Evolutionary conservation across 1,284 basidiomycete species (phyloP).

Genomic region (Leccinum huronense): DNA sequence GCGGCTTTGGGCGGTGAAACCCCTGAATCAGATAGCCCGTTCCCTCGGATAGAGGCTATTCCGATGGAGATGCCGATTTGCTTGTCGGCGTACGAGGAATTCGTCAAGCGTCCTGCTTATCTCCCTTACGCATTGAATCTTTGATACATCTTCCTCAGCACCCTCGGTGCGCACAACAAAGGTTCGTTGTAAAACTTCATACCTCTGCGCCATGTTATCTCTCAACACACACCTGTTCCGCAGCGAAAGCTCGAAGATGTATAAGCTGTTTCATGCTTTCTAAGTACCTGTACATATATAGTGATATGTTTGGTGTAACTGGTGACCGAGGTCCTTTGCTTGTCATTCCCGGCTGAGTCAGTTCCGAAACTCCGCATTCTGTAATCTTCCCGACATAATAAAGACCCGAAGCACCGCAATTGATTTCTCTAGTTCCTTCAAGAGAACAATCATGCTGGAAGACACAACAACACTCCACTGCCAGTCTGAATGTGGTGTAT

Average conservation of each 20-base stretch:
- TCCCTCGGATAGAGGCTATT: too few relatives aligned
- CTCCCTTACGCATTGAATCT: too few relatives aligned
- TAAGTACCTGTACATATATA: too few relatives aligned
- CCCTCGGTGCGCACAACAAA: slow-evolving; percentile 35
- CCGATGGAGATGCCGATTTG: too few relatives aligned
- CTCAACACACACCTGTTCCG: slow-evolving; percentile 7
- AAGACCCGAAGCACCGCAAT: background rate
- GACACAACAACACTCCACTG: background rate
- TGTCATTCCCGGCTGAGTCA: background rate
- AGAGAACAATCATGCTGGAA: background rate
- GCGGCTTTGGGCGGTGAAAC: too few relatives aligned
- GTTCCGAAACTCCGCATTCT: background rate
- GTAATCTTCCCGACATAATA: background rate
- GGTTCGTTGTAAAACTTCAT: slow-evolving; percentile 18
- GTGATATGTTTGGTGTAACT: background rate
- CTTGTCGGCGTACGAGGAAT: too few relatives aligned
- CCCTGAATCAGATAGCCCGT: too few relatives aligned
- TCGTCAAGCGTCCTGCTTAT: too few relatives aligned
- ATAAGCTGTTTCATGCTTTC: too few relatives aligned
- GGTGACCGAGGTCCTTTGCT: background rate
- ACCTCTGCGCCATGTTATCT: background rate
- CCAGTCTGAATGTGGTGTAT: background rate
- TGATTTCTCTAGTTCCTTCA: background rate
- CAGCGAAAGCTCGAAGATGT: slow-evolving; percentile 74
- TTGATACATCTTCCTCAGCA: slow-evolving; percentile 13